Evolutionary conservation across 257 asterid species (phyloP).

Genomic region (Solanum peruvianum): DNA sequence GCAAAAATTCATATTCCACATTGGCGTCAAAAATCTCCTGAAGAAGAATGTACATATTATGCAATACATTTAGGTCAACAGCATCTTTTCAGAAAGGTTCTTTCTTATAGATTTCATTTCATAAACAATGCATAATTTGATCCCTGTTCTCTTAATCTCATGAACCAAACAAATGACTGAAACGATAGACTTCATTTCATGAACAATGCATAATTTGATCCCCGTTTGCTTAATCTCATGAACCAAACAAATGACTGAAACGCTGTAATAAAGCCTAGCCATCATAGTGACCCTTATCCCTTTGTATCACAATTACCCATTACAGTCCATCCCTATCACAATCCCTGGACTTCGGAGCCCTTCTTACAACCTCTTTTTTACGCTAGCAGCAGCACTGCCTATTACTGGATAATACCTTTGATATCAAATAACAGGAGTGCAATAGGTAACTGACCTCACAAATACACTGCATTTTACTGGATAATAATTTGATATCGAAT

Average conservation of each 20-base stretch:
- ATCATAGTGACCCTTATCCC: neutral
- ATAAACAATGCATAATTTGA: neutral
- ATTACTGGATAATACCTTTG: neutral
- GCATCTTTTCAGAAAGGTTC: neutral
- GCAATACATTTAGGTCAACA: neutral
- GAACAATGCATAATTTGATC: neutral
- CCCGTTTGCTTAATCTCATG: neutral
- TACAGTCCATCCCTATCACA: neutral
- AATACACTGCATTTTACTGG: slow-evolving; percentile 25
- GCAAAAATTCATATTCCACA: neutral
- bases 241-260: neutral
- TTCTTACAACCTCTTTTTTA: neutral
- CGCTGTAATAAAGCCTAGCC: neutral
- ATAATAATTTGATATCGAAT: neutral
- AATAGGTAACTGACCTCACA: slow-evolving; percentile 61
- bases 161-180: neutral
- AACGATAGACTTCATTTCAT: neutral
- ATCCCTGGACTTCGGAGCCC: neutral
- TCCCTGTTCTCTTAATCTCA: neutral
- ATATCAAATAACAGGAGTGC: neutral
- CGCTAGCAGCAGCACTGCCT: neutral
- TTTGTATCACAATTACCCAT: neutral
- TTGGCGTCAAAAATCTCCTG: neutral
- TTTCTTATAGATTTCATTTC: neutral
- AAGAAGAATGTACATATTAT: neutral